phyloP scores from a whole-genome alignment of 345 rosid genomes.

The Populus nigra region DNA sequence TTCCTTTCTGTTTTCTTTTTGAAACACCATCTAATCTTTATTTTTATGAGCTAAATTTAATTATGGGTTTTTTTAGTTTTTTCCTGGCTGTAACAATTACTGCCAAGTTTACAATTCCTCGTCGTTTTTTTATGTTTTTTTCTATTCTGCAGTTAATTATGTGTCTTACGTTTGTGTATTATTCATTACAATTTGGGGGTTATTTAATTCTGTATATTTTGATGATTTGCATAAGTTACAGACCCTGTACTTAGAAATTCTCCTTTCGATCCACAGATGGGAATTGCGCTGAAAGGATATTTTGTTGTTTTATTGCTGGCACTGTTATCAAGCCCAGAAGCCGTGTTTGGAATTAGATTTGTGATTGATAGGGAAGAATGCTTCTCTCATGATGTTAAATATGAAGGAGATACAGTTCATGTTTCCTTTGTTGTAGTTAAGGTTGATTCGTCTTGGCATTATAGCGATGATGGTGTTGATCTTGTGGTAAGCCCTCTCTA shows the following conservation, averaged over 20 bases:
- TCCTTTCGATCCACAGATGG: slow-evolving; percentile 38
- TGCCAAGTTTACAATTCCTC: too few species aligned
- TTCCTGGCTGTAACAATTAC: too few species aligned
- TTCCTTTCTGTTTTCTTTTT: background rate
- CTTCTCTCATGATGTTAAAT: slow-evolving; percentile 58
- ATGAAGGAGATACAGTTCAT: slow-evolving; percentile 60
- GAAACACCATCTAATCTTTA: background rate
- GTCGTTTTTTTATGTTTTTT: background rate
- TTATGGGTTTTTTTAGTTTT: background rate
- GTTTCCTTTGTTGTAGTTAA: slow-evolving; percentile 61
- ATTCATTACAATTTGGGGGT: background rate
- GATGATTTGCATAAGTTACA: background rate
- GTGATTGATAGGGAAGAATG: slow-evolving; percentile 68
- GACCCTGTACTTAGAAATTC: background rate
- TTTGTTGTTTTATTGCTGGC: slow-evolving; percentile 33
- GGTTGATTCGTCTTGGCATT: slow-evolving; percentile 56
- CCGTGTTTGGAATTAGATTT: slow-evolving; percentile 51
- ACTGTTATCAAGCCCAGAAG: slow-evolving; percentile 24
- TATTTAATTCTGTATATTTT: background rate
- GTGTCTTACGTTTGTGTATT: background rate
- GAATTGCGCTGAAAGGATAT: slow-evolving; percentile 22
- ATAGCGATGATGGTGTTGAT: slow-evolving; percentile 52
- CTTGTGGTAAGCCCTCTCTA: slow-evolving; percentile 49
- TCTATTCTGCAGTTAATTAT: background rate
- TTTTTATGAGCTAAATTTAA: background rate